Conservation (phyloP, 2,329 filamentous ascomycete species). For the Nemania serpens region DNA sequence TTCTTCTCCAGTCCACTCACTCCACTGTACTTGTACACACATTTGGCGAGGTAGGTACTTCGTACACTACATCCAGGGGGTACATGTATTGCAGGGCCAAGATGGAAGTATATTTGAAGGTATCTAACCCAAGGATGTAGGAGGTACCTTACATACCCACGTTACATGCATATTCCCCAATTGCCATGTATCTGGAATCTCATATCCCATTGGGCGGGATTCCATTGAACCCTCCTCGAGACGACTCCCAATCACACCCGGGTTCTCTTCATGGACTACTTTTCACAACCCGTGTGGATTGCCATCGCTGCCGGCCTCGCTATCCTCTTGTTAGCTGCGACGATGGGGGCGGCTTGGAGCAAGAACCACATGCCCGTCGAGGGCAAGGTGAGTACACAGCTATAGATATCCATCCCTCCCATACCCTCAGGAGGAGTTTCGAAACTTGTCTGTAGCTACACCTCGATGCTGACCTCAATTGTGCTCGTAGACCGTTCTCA, state of each 20-base stretch:
- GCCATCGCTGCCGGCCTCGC: constrained; percentile 38
- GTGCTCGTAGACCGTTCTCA: constrained; percentile 71
- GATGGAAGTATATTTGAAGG: too few species aligned
- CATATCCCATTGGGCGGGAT: background rate
- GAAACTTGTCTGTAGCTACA: background rate
- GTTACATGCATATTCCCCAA: too few species aligned
- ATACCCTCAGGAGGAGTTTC: background rate
- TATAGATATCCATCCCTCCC: background rate
- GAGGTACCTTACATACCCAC: too few species aligned
- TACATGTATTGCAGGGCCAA: too few species aligned
- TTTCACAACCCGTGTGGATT: constrained; percentile 27
- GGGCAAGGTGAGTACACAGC: constrained; percentile 66
- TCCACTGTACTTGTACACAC: too few species aligned
- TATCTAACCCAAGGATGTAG: too few species aligned
- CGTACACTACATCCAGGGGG: too few species aligned
- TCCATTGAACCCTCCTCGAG: background rate
- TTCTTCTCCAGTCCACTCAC: too few species aligned
- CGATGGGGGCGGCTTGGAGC: constrained; percentile 70
- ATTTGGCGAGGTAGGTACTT: too few species aligned
- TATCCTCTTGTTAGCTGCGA: constrained; percentile 43
- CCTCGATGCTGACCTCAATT: constrained; percentile 15
- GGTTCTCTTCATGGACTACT: constrained; percentile 28
- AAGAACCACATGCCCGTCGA: constrained; percentile 83
- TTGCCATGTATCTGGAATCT: too few species aligned
- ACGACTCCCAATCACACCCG: background rate